Evolutionary conservation across 2,329 filamentous ascomycete genomes (phyloP).

Genomic region (Ceratocystis destructans): DNA sequence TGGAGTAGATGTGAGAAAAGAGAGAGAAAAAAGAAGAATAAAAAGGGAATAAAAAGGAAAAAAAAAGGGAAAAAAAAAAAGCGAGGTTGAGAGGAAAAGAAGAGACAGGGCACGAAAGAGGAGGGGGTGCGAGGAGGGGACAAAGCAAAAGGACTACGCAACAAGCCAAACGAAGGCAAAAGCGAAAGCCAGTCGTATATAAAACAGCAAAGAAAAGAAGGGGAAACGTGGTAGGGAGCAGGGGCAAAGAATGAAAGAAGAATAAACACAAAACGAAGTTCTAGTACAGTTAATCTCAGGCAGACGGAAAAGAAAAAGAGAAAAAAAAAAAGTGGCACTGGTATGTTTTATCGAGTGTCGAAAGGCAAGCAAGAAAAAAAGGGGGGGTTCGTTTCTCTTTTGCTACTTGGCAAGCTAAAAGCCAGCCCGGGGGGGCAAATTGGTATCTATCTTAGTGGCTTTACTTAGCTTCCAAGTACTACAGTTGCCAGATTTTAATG

Average conservation of each 20-base stretch:
- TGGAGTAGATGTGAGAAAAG: conserved; percentile 1
- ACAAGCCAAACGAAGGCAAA: neutral
- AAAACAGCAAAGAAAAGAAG: neutral
- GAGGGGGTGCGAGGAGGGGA: neutral
- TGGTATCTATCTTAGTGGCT: neutral
- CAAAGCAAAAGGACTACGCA: neutral
- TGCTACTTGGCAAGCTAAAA: conserved; percentile 2
- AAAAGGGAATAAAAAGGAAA: neutral
- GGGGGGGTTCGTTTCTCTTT: neutral
- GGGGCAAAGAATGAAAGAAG: neutral
- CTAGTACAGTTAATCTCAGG: neutral
- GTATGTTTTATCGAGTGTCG: too few species aligned
- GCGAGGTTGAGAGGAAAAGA: neutral
- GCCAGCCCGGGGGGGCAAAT: neutral
- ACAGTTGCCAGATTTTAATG: neutral
- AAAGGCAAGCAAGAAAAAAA: neutral
- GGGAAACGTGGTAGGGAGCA: neutral
- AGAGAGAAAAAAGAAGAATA: neutral
- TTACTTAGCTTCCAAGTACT: neutral
- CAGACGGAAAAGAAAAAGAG: neutral
- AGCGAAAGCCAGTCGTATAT: neutral
- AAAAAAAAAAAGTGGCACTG: neutral
- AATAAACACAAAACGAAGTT: neutral
- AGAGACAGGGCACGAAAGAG: neutral
- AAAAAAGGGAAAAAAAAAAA: neutral